Evolutionary conservation across 2,329 filamentous ascomycete genomes (phyloP).

Genomic region (Zymoseptoria ardabiliae): DNA sequence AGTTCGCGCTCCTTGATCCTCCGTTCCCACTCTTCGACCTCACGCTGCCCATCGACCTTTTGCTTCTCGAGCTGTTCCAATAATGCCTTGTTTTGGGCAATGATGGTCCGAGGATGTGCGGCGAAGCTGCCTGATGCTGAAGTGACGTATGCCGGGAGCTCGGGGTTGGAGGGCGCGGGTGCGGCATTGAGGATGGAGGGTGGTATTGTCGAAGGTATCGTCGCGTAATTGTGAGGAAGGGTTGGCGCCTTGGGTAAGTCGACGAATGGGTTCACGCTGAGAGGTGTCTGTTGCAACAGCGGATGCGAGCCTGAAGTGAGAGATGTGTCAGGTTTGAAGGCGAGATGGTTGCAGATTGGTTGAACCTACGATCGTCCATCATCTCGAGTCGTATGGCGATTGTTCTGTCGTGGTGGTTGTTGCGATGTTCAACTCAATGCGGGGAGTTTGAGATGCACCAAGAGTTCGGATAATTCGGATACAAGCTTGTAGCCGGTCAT

Average conservation of each 20-base stretch:
- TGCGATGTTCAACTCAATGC: neutral
- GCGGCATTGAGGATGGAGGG: constrained; percentile 53
- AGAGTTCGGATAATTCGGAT: neutral
- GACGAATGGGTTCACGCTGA: constrained; percentile 92
- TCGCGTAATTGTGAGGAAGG: constrained; percentile 90
- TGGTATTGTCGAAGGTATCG: constrained; percentile 78
- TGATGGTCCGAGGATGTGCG: constrained; percentile 79
- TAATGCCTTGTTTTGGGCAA: constrained; percentile 71
- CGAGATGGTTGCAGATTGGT: neutral
- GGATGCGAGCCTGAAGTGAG: constrained; percentile 56
- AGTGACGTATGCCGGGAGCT: constrained; percentile 61
- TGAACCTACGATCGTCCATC: constrained; percentile 3
- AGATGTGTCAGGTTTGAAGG: neutral
- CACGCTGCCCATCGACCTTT: constrained; percentile 58
- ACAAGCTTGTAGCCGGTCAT: neutral
- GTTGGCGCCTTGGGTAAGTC: constrained; percentile 83
- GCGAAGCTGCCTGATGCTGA: constrained; percentile 67
- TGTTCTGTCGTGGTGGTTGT: neutral
- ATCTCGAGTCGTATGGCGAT: neutral
- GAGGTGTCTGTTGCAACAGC: constrained; percentile 81
- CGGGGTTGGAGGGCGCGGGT: constrained; percentile 30
- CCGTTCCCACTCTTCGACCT: constrained; percentile 64
- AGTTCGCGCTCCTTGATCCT: constrained; percentile 58
- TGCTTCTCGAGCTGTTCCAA: constrained; percentile 66
- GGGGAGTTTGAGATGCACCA: neutral